phyloP scores from a whole-genome alignment of 495 filamentous ascomycete genomes.

The Hypoxylon crocopeplum region DNA sequence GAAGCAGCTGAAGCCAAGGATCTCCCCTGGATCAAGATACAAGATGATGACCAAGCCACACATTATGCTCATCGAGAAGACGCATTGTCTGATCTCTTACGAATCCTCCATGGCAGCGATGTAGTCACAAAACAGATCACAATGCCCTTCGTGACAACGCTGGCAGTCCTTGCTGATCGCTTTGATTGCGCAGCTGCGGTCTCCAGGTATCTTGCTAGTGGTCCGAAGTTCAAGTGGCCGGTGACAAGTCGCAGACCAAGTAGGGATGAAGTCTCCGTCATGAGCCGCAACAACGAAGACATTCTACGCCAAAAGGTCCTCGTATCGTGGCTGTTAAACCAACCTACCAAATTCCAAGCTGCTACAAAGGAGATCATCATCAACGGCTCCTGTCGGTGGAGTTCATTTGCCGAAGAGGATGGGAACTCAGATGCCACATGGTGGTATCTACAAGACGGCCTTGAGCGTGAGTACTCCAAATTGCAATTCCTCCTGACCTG shows the following conservation, averaged over 20 bases:
- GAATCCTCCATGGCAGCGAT: slow-evolving; percentile 59
- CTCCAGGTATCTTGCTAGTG: slow-evolving; percentile 49
- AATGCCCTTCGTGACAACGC: slow-evolving; percentile 63
- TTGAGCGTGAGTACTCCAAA: slow-evolving; percentile 67
- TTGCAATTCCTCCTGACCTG: not conserved
- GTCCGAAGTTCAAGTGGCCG: slow-evolving; percentile 55
- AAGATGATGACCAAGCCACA: slow-evolving; percentile 66
- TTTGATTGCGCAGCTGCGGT: slow-evolving; percentile 62
- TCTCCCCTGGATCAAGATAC: slow-evolving; percentile 62
- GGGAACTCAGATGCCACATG: slow-evolving; percentile 57
- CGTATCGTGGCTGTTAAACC: slow-evolving; percentile 64
- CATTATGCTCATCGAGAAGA: slow-evolving; percentile 54
- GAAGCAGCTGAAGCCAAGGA: slow-evolving; percentile 51
- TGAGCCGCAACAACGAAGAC: slow-evolving; percentile 56
- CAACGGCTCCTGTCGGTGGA: slow-evolving; percentile 71
- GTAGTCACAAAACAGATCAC: slow-evolving; percentile 45
- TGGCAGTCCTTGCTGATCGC: slow-evolving; percentile 71
- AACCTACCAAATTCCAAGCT: slow-evolving; percentile 56
- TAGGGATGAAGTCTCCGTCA: slow-evolving; percentile 46
- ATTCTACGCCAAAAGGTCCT: slow-evolving; percentile 68
- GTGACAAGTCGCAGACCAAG: slow-evolving; percentile 46
- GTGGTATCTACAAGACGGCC: slow-evolving; percentile 73
- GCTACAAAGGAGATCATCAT: slow-evolving; percentile 68
- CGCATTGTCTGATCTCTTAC: slow-evolving; percentile 63
- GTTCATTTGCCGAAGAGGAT: slow-evolving; percentile 47